These are phyloP conservation scores for Jimgerdemannia lactiflua DNA, from an alignment of 192 early-diverging fungal species.

Conservation along the genomic window DNA sequence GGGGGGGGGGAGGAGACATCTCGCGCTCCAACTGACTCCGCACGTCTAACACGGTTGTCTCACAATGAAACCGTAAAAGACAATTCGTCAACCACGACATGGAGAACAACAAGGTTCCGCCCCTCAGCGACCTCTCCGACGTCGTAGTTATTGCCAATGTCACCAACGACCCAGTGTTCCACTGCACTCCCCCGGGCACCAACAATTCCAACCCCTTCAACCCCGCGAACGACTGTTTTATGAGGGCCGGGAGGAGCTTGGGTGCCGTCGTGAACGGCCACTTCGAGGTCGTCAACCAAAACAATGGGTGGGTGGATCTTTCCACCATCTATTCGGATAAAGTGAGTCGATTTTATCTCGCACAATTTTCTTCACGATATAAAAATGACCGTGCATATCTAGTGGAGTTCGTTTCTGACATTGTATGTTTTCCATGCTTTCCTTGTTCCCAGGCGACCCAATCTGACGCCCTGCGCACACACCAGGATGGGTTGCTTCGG, in stretches of 20 bases:
- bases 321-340: conserved; percentile 13
- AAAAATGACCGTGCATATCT: neutral
- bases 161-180: neutral
- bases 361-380: neutral
- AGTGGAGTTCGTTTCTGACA: no score
- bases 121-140: no score
- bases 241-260: neutral
- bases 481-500: conserved; percentile 5
- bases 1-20: no score
- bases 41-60: no score
- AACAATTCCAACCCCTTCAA: neutral
- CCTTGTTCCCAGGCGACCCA: neutral
- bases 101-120: neutral
- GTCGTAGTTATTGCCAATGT: neutral
- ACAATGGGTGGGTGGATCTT: conserved; percentile 6
- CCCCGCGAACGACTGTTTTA: neutral
- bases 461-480: neutral
- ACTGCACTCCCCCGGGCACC: neutral
- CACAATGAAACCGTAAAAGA: neutral
- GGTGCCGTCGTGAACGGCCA: neutral
- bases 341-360: neutral
- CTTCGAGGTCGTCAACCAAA: neutral
- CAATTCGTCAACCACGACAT: neutral
- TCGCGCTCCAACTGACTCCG: no score
- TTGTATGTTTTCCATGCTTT: no score